phyloP scores from a whole-genome alignment of 192 early-diverging fungal species.

The Geranomyces variabilis region DNA sequence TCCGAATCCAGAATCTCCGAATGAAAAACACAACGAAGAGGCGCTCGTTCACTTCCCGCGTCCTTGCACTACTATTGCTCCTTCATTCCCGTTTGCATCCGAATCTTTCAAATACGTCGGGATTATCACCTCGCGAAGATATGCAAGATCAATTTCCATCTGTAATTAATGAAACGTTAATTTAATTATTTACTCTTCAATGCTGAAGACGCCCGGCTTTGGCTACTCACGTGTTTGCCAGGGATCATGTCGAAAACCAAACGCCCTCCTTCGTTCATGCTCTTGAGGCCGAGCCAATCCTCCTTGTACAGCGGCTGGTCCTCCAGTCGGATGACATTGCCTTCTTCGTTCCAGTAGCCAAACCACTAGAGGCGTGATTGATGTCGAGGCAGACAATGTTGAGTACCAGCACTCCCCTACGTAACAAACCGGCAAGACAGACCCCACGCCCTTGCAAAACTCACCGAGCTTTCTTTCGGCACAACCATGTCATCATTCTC shows the following conservation, averaged over 20 bases:
- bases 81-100: too few relatives aligned
- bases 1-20: too few relatives aligned
- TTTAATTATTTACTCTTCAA: not conserved
- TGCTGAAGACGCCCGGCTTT: not conserved
- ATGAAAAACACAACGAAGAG: too few relatives aligned
- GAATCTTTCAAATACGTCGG: conserved; percentile 23
- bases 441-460: not conserved
- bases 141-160: conserved; percentile 36
- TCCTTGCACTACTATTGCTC: too few relatives aligned
- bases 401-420: not conserved
- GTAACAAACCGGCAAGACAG: too few relatives aligned
- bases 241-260: conserved; percentile 30
- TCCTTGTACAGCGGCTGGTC: conserved; percentile 43
- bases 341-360: conserved; percentile 46
- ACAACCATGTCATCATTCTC: conserved; percentile 74
- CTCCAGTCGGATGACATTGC: conserved; percentile 31
- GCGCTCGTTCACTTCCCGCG: too few relatives aligned
- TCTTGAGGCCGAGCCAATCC: conserved; percentile 49
- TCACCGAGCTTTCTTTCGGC: conserved; percentile 48
- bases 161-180: not conserved
- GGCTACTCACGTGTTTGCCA: conserved; percentile 42
- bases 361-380: conserved; percentile 44
- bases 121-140: conserved; percentile 15
- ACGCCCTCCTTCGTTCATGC: conserved; percentile 37
- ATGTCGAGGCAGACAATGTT: not conserved